These are phyloP conservation scores for Clavispora carvajalis DNA, from an alignment of 805 yeast species.

Conservation along the genomic window DNA sequence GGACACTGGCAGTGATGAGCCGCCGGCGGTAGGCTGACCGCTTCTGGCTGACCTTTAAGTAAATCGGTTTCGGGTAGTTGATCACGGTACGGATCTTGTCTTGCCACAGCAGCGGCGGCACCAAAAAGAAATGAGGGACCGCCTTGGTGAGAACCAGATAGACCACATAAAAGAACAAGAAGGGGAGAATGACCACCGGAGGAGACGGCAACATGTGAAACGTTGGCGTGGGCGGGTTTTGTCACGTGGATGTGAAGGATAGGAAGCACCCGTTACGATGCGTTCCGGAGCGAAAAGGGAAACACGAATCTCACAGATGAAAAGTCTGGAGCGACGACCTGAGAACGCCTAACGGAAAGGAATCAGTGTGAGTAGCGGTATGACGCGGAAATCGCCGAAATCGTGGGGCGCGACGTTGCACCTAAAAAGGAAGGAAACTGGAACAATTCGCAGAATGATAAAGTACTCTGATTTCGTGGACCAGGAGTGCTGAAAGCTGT, in stretches of 20 bases:
- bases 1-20: constrained; percentile 28
- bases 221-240: neutral
- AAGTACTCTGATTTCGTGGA: too few species aligned
- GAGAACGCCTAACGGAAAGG: too few species aligned
- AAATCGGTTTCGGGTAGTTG: constrained; percentile 29
- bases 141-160: constrained; percentile 19
- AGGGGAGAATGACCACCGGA: constrained; percentile 6
- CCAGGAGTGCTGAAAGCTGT: too few species aligned
- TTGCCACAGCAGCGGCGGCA: constrained; percentile 37
- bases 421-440: too few species aligned
- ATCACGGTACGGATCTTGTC: constrained; percentile 29
- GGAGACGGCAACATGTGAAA: constrained; percentile 1
- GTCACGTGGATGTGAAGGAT: too few species aligned
- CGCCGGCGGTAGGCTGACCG: constrained; percentile 37
- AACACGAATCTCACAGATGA: too few species aligned
- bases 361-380: neutral
- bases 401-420: too few species aligned
- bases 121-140: constrained; percentile 30
- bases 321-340: too few species aligned
- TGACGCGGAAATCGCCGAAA: neutral
- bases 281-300: too few species aligned
- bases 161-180: constrained; percentile 9
- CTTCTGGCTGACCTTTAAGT: constrained; percentile 31
- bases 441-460: too few species aligned
- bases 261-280: too few species aligned